Base-by-base conservation (phyloP, 164 flowering plant genomes). In the Macadamia integrifolia region DNA sequence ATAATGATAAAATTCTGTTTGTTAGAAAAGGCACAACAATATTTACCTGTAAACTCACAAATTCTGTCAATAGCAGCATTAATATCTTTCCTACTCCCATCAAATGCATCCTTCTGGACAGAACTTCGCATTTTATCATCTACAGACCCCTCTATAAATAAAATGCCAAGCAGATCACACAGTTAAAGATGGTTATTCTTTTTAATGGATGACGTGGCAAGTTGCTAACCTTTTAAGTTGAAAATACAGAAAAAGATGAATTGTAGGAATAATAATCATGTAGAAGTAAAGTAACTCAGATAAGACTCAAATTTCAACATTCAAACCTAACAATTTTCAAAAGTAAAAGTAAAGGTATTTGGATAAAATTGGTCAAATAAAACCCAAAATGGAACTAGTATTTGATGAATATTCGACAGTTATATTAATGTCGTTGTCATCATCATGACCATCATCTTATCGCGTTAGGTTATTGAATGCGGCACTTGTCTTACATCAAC, bases 11-110 rank as follows among this genome's bases (percentile, higher is more conserved):
- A 71, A 6, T 55, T 40, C 49, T 15, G 11, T 64, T 73, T 28
- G 13, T 7, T 61, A 44, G 9, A 32, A 40, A 50, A 64, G 13
- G 50, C 28, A 9, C 9, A 48, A 10, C 8, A 55, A 61, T 9
- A 32, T 75, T 71, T 77, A 90, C 99, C 99, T 60, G 92, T 91
- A 73, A 87, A 91, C 76, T 90, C 98, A 70, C 97, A 91, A 62
- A 92, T 82, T 67, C 82, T 83, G 68, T 92, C 99, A 66, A 91
- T 92, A 35, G 97, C 93, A 62, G 96, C 90, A 81, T 95, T 95
- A 29, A 91, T 81, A 69, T 89, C 98, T 81, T 85, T 92, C 74
- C 98, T 83, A 66, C 96, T 86, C 55, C 96, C 92, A 78, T 85
- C 96, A 83, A 95, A 91, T 66, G 89, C 71, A 57, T 84, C 90